These are phyloP conservation scores for Brassica hybrid DNA, from an alignment of 441 rosid genomes.

Conservation along the genomic window DNA sequence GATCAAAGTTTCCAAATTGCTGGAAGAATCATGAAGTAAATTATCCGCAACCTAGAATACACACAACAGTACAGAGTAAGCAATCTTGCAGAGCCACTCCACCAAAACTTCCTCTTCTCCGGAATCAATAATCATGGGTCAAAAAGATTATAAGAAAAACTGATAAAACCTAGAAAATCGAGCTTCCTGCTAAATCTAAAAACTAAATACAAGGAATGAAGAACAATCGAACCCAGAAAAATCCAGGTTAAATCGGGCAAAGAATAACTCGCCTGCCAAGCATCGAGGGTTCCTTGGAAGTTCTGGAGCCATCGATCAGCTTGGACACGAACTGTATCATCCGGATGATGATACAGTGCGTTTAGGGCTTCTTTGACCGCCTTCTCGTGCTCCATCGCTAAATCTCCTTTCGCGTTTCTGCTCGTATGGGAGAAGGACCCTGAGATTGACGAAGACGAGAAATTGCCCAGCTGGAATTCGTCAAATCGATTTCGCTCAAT, in stretches of 20 bases:
- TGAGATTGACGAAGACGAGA: conserved; percentile 14
- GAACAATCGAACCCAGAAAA: not conserved
- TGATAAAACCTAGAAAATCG: conserved; percentile 7
- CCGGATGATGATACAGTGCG: conserved; percentile 95
- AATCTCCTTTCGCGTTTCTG: not conserved
- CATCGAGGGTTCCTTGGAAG: conserved; percentile 93
- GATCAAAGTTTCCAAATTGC: too few species aligned
- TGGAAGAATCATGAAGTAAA: too few species aligned
- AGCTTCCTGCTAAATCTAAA: not conserved
- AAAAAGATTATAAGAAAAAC: conserved; percentile 2
- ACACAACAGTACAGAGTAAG: conserved; percentile 6
- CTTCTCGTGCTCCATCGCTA: conserved; percentile 71
- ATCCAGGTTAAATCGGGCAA: conserved; percentile 25
- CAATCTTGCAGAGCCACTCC: conserved; percentile 14
- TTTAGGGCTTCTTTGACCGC: conserved; percentile 95
- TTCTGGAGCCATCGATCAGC: conserved; percentile 97
- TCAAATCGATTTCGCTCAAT: not conserved
- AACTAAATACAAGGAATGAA: too few species aligned
- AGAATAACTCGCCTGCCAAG: conserved; percentile 79
- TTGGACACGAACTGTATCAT: conserved; percentile 75
- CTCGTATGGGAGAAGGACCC: conserved; percentile 25
- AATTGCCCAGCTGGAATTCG: too few species aligned
- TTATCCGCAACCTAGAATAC: too few species aligned
- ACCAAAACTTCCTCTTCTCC: conserved; percentile 14
- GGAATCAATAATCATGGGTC: conserved; percentile 11